phyloP scores from a whole-genome alignment of 805 yeast genomes.

The Isabelozyma rhagii region DNA sequence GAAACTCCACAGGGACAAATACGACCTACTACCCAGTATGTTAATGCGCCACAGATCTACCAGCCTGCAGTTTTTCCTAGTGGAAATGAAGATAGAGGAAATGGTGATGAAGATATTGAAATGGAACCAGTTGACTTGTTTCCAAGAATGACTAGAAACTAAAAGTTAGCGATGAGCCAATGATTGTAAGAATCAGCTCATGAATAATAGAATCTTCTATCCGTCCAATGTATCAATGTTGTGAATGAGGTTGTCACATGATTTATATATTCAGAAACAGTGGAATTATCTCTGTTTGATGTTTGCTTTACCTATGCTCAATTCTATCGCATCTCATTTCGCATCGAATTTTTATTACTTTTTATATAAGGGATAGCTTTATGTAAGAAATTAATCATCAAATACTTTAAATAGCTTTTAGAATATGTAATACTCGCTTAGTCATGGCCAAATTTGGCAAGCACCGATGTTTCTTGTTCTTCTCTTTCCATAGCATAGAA shows the following conservation, averaged over 20 bases:
- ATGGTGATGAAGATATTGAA: constrained; percentile 31
- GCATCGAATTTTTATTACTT: background rate
- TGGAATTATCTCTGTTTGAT: background rate
- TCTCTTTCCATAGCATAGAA: background rate
- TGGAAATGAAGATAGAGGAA: constrained; percentile 11
- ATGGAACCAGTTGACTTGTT: constrained; percentile 28
- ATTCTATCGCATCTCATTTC: background rate
- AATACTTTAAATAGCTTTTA: background rate
- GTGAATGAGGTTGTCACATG: no score
- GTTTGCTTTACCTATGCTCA: no score
- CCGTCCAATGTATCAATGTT: no score
- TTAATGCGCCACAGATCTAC: constrained; percentile 37
- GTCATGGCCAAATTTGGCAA: background rate
- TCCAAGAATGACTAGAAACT: constrained; percentile 10
- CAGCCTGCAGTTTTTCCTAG: constrained; percentile 41
- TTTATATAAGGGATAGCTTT: background rate
- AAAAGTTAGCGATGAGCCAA: no score
- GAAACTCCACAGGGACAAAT: background rate
- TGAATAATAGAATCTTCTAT: no score
- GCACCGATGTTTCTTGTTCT: background rate
- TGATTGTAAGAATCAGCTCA: no score
- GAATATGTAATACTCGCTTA: no score
- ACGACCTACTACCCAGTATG: background rate
- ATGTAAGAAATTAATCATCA: background rate
- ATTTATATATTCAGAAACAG: no score